Evolutionary conservation across 495 filamentous ascomycete species (phyloP), one percentile per base, ranked within the genome.

Genomic region (Zalerion maritima): DNA sequence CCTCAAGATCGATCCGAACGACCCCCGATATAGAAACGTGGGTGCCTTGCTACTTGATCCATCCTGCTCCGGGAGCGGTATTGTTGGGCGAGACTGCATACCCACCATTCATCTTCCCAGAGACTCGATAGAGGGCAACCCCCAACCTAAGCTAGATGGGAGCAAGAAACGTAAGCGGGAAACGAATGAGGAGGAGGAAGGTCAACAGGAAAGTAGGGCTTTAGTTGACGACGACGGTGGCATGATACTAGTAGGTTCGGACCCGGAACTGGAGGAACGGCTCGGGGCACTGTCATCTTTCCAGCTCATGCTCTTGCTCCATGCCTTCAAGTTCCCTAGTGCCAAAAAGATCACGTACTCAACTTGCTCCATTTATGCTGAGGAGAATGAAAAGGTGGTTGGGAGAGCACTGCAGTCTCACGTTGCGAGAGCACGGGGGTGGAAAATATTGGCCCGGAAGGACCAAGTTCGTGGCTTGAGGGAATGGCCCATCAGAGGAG

Each of bases 11-110:
- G 64, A 85, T 38, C 83, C 87, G 0, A 36, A 50, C 6, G 40
- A 43, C 3, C 45, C 44, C 6, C 31, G 44, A n/a, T 72, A 59
- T 31, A 60, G 65, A 24, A 55, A 67, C 7, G 81, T 94, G 4
- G 66, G 69, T 0, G 76, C 75, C 8, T 51, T 97, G 14, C 56
- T 97, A 3, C 67, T 97, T 0, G 91, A 97, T 49, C 89, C 89
- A 0, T 87, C 79, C 40, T 97, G 89, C 42, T 92, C 84, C 1
- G 89, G 89, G 1, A 92, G 81, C 45, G 89, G 89, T 0, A 97
- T 97, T 14, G 73, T 94, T 6, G 81, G 84, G 4, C 68, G 89
- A 7, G 78, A 92, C 21, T 81, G 85, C 31, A 60, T 70, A 28
- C 72, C 78, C 0, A 59, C 65, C 21, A 45, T 84, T 7, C 59